phyloP scores from a whole-genome alignment of 306 rosid species.

The Trichosanthes truncata region DNA sequence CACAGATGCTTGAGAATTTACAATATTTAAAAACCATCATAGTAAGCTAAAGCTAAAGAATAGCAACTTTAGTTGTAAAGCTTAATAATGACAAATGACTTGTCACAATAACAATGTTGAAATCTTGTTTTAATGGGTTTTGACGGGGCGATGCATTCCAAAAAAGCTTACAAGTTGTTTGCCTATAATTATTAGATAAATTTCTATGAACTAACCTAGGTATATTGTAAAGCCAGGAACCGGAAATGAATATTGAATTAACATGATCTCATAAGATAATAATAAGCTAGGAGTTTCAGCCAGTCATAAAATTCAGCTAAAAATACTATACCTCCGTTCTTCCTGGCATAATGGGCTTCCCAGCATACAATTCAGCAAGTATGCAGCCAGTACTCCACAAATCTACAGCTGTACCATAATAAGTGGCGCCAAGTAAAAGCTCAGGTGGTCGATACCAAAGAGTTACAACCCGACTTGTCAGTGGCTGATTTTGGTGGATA shows the following conservation, averaged over 20 bases:
- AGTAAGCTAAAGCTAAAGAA: neutral
- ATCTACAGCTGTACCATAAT: conserved; percentile 76
- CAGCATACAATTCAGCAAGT: conserved; percentile 85
- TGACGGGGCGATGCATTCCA: neutral
- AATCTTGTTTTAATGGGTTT: neutral
- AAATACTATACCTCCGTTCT: conserved; percentile 66
- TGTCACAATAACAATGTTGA: neutral
- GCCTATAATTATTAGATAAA: neutral
- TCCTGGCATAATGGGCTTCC: conserved; percentile 96
- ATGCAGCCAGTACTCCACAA: conserved; percentile 95
- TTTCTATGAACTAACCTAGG: neutral
- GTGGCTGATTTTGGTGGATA: conserved; percentile 62
- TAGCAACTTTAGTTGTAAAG: neutral
- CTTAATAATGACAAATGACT: neutral
- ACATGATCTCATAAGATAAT: neutral
- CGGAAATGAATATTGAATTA: neutral
- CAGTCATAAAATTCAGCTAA: neutral
- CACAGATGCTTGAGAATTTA: neutral
- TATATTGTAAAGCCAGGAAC: neutral
- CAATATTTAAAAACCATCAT: neutral
- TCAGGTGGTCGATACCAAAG: conserved; percentile 95
- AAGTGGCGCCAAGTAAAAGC: conserved; percentile 92
- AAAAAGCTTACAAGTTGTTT: neutral
- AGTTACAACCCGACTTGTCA: conserved; percentile 90
- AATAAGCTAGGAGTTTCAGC: neutral